phyloP scores from a whole-genome alignment of 345 rosid species.

The Brassica cretica region DNA sequence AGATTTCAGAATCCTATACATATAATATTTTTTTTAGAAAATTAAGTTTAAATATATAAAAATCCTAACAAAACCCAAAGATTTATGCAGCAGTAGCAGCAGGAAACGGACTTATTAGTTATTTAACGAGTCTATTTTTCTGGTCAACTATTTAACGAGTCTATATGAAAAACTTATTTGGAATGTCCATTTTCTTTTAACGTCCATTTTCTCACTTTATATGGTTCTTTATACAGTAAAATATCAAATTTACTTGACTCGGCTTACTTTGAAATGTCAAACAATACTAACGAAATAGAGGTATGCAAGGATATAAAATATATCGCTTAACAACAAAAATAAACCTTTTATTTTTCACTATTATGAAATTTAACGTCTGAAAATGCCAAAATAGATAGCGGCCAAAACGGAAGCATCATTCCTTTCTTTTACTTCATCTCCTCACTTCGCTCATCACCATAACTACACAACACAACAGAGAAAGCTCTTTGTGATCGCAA shows the following conservation, averaged over 20 bases:
- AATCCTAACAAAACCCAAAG: slow-evolving; percentile 30
- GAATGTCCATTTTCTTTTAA: too few relatives aligned
- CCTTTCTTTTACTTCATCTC: slow-evolving; percentile 20
- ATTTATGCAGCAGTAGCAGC: slow-evolving; percentile 27
- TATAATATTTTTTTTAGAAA: background rate
- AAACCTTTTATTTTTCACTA: background rate
- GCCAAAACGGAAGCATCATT: slow-evolving; percentile 40
- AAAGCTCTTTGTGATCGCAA: slow-evolving; percentile 12
- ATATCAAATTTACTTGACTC: background rate
- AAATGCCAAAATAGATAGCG: slow-evolving; percentile 41
- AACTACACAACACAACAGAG: slow-evolving; percentile 23
- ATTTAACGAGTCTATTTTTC: slow-evolving; percentile 26
- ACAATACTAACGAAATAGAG: background rate
- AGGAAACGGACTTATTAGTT: slow-evolving; percentile 11
- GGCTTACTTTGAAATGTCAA: background rate
- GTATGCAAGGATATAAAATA: background rate
- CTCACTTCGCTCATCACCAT: slow-evolving; percentile 34
- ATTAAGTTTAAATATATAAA: background rate
- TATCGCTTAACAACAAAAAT: background rate
- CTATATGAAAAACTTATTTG: background rate
- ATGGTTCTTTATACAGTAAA: background rate
- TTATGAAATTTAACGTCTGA: slow-evolving; percentile 11
- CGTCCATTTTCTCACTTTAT: slow-evolving; percentile 20
- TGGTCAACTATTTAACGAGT: background rate
- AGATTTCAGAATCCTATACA: slow-evolving; percentile 7